Percentiles rank a stretch among this genome's conserved stretches.
phyloP scores from a whole-genome alignment of 345 rosid genomes.

The Stellera chamaejasme region DNA sequence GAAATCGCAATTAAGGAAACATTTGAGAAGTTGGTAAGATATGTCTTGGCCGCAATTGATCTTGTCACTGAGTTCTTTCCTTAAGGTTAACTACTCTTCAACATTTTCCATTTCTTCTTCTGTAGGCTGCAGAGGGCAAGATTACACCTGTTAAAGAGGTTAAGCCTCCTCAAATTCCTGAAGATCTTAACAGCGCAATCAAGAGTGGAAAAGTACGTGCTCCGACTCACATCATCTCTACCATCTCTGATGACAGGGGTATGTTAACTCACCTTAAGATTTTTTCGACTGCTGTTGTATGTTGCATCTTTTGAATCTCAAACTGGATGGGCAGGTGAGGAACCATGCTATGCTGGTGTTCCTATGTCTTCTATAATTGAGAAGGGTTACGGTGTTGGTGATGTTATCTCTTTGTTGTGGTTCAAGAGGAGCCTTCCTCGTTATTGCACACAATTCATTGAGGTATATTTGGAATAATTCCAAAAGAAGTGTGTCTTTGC shows the following conservation, averaged over 20 bases:
- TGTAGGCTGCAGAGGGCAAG: slow-evolving; percentile 70
- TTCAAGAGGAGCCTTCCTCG: slow-evolving; percentile 97
- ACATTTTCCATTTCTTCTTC: neutral
- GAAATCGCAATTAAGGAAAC: slow-evolving; percentile 77
- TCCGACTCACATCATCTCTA: slow-evolving; percentile 92
- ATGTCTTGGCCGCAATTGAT: slow-evolving; percentile 1
- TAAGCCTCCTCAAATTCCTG: slow-evolving; percentile 88
- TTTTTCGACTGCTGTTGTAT: neutral
- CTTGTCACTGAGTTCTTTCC: neutral
- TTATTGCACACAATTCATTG: slow-evolving; percentile 87
- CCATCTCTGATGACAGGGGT: slow-evolving; percentile 98
- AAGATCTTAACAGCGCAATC: slow-evolving; percentile 86
- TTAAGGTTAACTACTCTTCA: slow-evolving; percentile 3
- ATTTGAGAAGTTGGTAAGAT: slow-evolving; percentile 76
- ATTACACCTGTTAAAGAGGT: slow-evolving; percentile 70
- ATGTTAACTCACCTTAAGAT: slow-evolving; percentile 3
- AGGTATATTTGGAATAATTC: slow-evolving; percentile 34
- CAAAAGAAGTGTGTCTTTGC: neutral
- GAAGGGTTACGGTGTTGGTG: slow-evolving; percentile 89
- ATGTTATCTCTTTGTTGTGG: slow-evolving; percentile 94
- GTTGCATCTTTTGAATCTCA: slow-evolving; percentile 5
- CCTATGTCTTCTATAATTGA: slow-evolving; percentile 97
- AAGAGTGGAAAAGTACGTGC: slow-evolving; percentile 98
- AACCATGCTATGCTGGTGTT: slow-evolving; percentile 97
- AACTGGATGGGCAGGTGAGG: slow-evolving; percentile 56